A percentile compares a stretch with the other conserved stretches of the same genome.
phyloP scores from a whole-genome alignment of 2,329 filamentous ascomycete genomes.

The Ophiostoma fasciatum region DNA sequence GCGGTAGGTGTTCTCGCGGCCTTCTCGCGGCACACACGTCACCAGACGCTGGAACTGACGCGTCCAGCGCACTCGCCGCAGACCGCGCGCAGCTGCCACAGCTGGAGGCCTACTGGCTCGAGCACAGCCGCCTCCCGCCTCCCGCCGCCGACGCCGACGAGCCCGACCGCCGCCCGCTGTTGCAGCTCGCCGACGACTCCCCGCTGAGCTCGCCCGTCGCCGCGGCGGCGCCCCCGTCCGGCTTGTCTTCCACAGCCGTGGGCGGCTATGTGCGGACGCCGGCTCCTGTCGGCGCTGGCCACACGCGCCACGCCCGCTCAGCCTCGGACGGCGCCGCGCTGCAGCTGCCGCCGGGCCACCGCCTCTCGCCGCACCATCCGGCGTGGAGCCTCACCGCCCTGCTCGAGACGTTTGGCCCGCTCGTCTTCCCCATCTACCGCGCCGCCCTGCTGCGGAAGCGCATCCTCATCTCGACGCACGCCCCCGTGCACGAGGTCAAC shows the following conservation, averaged over 20 bases:
- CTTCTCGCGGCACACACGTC: no score
- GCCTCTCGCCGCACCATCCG: conserved; percentile 65
- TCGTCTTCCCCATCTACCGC: conserved; percentile 83
- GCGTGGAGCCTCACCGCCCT: conserved; percentile 68
- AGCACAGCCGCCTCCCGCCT: conserved; percentile 25
- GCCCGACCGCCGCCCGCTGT: conserved; percentile 18
- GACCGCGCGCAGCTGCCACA: conserved; percentile 46
- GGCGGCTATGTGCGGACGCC: no score
- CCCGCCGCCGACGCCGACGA: conserved; percentile 13
- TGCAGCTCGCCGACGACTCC: conserved; percentile 27
- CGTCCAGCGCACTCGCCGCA: conserved; percentile 44
- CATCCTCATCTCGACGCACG: conserved; percentile 72
- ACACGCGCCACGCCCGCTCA: conserved; percentile 42
- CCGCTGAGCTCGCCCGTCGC: conserved; percentile 37
- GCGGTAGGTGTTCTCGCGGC: no score
- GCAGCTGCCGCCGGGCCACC: conserved; percentile 44
- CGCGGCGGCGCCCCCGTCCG: neutral
- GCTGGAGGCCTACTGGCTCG: conserved; percentile 71
- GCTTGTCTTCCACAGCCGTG: no score
- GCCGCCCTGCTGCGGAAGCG: conserved; percentile 76
- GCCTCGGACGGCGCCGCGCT: conserved; percentile 46
- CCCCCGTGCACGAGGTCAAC: conserved; percentile 73
- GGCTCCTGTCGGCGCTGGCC: no score
- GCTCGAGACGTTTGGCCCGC: conserved; percentile 71
- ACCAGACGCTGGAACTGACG: no score